Evolutionary conservation across 2,329 filamentous ascomycete species (phyloP), one percentile per base, ranked within the genome.

Genomic region (Aspergillus chevalieri): DNA sequence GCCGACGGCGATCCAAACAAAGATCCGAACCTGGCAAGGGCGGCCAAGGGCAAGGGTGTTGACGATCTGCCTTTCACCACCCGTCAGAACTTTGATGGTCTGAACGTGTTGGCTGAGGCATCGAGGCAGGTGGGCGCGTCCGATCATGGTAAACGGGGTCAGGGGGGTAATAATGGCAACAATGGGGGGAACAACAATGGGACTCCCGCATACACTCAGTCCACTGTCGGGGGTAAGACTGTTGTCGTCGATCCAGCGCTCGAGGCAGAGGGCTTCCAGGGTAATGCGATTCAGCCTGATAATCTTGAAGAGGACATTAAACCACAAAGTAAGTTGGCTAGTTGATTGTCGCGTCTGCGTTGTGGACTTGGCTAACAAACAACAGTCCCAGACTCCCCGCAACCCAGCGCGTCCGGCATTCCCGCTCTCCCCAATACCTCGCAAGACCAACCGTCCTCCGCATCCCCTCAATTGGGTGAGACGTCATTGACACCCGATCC

Each of bases 21-120:
- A 46, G 75, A 77, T n/a, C 57, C 62, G 4, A 66, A 58, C 49
- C 54, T 61, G 26, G 60, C 65, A 21, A 61, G 61, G 17, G 60
- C 62, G 43, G 62, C 63, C 26, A 68, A 67, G 55, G 67, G 66
- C 22, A 68, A 69, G 46, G 57, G 62, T 15, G 62, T 63, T 12
- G 68, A 71, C 45, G 43, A 41, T 22, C 53, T 77, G 21, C 70
- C 75, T 2, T 75, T 75, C 48, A 68, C 69, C 34, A 71, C 70
- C 28, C 75, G 76, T 55, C 79, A 82, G 57, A 82, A 83, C 56
- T 89, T 89, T 78, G 89, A 88, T 53, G 87, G 88, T 1, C 76
- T 95, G 34, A 88, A 94, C 65, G 90, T 90, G 4, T 77, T 95
- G 19, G 90, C 90, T 28, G 90, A 95, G 69, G 90, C 91, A 0